phyloP scores from a whole-genome alignment of 2,329 filamentous ascomycete species.

The Eurotiales sp. region DNA sequence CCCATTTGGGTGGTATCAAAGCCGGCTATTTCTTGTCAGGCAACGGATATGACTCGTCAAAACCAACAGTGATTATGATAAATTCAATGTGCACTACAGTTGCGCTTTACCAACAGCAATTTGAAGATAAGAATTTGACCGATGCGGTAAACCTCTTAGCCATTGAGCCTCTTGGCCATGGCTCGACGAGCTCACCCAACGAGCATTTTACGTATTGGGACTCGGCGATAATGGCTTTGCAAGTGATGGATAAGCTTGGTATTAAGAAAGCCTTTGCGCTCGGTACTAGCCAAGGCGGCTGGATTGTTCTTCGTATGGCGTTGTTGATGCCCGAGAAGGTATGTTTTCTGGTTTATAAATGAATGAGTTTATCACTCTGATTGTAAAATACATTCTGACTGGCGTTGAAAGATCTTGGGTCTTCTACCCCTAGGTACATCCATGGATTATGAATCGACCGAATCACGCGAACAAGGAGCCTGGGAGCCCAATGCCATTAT shows the following conservation, averaged over 20 bases:
- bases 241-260: slow-evolving; percentile 49
- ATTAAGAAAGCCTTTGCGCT: slow-evolving; percentile 38
- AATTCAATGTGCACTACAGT: slow-evolving; percentile 46
- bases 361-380: too few species aligned
- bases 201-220: slow-evolving; percentile 51
- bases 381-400: too few species aligned
- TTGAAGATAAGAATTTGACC: slow-evolving; percentile 27
- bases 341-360: too few species aligned
- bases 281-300: too few species aligned
- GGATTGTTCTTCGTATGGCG: too few species aligned
- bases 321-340: too few species aligned
- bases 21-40: slow-evolving; percentile 43
- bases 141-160: slow-evolving; percentile 43
- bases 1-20: slow-evolving; percentile 45
- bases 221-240: slow-evolving; percentile 46
- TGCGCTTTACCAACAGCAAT: slow-evolving; percentile 38
- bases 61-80: slow-evolving; percentile 46
- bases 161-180: slow-evolving; percentile 50
- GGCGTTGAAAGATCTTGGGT: too few species aligned
- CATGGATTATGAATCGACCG: too few species aligned
- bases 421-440: too few species aligned
- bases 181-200: slow-evolving; percentile 37
- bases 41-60: slow-evolving; percentile 42
- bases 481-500: too few species aligned
- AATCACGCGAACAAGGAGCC: too few species aligned